Conservation (phyloP, 345 rosid genomes). For the Dovyalis caffra region DNA sequence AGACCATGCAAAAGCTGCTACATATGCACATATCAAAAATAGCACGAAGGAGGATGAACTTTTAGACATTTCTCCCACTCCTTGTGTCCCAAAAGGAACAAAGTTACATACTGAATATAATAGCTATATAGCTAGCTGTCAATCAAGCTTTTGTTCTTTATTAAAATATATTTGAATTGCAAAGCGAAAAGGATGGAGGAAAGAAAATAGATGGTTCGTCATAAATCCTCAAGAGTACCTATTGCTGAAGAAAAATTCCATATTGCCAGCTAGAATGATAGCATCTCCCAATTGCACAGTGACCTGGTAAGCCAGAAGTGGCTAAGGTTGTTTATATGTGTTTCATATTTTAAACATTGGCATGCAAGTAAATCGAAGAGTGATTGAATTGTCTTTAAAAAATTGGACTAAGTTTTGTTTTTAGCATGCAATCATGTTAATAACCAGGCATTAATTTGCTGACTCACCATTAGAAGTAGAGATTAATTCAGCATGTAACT, state of each 20-base stretch:
- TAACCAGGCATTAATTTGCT: background rate
- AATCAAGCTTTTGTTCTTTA: background rate
- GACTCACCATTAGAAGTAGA: background rate
- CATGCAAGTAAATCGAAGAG: background rate
- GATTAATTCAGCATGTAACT: too few relatives aligned
- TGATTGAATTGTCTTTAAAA: background rate
- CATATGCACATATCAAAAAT: conserved; percentile 36
- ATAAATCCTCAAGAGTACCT: background rate
- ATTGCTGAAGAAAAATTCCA: background rate
- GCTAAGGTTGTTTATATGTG: background rate
- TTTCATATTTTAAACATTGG: background rate
- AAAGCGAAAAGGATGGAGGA: background rate
- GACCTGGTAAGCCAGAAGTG: background rate
- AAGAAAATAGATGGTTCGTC: background rate
- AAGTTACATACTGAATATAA: too few relatives aligned
- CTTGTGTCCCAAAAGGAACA: conserved; percentile 34
- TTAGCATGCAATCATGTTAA: background rate
- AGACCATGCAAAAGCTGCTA: conserved; percentile 61
- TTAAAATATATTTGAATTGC: background rate
- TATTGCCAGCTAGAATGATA: conserved; percentile 25
- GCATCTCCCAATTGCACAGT: conserved; percentile 4
- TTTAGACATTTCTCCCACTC: conserved; percentile 27
- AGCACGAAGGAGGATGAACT: conserved; percentile 26
- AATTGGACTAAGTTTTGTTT: background rate
- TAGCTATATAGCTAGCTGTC: too few relatives aligned